Percentiles rank a stretch among this genome's conserved stretches.
These are phyloP conservation scores for Chimonanthus praecox DNA, from an alignment of 164 flowering plant species.

Conservation along the genomic window DNA sequence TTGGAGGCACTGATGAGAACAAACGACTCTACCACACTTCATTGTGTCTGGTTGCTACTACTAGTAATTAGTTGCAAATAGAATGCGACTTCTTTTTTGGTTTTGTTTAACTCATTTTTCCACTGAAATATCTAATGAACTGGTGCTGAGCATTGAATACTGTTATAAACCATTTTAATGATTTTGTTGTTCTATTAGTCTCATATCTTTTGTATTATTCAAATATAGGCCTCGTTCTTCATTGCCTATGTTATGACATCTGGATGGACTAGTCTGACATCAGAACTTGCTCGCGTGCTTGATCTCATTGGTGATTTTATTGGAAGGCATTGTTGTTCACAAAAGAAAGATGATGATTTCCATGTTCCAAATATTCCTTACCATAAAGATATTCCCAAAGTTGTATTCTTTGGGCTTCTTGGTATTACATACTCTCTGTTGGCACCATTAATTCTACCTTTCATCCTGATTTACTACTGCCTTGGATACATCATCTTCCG, in stretches of 20 bases:
- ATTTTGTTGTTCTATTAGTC: neutral
- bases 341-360: slow-evolving; percentile 30
- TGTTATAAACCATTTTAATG: neutral
- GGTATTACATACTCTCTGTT: slow-evolving; percentile 80
- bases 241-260: slow-evolving; percentile 87
- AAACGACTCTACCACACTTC: neutral
- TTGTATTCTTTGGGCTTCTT: slow-evolving; percentile 81
- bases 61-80: neutral
- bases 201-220: neutral
- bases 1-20: no score
- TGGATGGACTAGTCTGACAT: slow-evolving; percentile 77
- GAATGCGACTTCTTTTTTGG: neutral
- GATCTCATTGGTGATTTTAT: slow-evolving; percentile 43
- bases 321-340: slow-evolving; percentile 23
- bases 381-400: slow-evolving; percentile 58
- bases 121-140: neutral
- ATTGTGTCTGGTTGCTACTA: neutral
- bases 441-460: slow-evolving; percentile 90
- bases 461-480: slow-evolving; percentile 67
- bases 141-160: neutral
- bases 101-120: neutral
- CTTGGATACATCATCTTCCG: slow-evolving; percentile 79
- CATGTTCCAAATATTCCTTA: slow-evolving; percentile 58
- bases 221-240: slow-evolving; percentile 76
- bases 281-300: slow-evolving; percentile 58